Evolutionary conservation across 768 basidiomycete genomes (phyloP).

Genomic region (Mycena kentingensis): DNA sequence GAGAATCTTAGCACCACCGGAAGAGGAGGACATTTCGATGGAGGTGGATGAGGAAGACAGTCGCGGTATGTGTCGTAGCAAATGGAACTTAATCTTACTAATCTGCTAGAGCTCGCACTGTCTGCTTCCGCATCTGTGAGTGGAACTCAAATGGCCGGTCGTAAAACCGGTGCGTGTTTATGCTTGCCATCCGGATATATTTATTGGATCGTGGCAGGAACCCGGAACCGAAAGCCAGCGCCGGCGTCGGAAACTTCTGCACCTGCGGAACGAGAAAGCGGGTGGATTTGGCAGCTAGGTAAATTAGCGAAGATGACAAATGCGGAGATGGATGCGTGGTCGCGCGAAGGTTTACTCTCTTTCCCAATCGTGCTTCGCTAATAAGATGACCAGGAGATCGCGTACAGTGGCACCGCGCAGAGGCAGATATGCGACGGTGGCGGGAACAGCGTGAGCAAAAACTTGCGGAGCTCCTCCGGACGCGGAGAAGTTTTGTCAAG

Average conservation of each 20-base stretch:
- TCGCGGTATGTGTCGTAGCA: too few relatives aligned
- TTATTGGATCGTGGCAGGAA: too few relatives aligned
- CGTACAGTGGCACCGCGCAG: conserved; percentile 21
- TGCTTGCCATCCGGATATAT: too few relatives aligned
- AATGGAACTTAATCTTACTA: too few relatives aligned
- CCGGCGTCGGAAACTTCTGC: too few relatives aligned
- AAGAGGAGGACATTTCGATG: neutral
- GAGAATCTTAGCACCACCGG: neutral
- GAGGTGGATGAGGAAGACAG: too few relatives aligned
- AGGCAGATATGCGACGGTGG: conserved; percentile 21
- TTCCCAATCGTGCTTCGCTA: neutral
- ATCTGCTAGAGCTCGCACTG: too few relatives aligned
- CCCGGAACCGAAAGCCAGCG: too few relatives aligned
- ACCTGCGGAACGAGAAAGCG: too few relatives aligned
- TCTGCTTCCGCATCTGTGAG: too few relatives aligned
- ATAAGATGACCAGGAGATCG: conserved; percentile 1
- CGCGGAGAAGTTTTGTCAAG: conserved; percentile 2
- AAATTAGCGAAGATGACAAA: conserved; percentile 4
- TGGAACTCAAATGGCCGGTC: too few relatives aligned
- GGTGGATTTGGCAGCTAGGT: conserved; percentile 6
- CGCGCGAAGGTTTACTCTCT: neutral
- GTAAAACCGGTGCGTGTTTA: too few relatives aligned
- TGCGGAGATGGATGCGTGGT: conserved; percentile 1
- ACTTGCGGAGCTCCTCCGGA: conserved; percentile 11
- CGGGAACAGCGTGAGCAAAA: conserved; percentile 15